Evolutionary conservation across 345 rosid genomes (phyloP).

Genomic region (Citrus cavaleriei): DNA sequence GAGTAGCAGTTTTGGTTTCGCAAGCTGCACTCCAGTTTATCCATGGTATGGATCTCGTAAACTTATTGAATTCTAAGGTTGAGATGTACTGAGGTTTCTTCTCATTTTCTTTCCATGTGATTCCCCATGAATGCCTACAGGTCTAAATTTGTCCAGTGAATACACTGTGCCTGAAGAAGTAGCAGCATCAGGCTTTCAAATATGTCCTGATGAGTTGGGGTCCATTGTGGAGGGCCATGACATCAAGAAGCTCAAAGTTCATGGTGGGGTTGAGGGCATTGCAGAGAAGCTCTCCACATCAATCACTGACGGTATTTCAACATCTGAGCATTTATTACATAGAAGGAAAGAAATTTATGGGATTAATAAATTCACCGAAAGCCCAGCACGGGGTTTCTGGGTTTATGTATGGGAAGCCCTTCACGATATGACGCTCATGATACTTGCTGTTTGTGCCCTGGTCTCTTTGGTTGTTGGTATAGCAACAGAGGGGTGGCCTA

Average conservation of each 20-base stretch:
- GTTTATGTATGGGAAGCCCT: conserved; percentile 71
- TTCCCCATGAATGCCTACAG: conserved; percentile 35
- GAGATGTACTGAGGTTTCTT: background rate
- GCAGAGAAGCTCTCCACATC: conserved; percentile 65
- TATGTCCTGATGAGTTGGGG: conserved; percentile 83
- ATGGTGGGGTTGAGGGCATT: conserved; percentile 69
- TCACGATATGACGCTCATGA: conserved; percentile 66
- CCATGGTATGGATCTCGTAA: conserved; percentile 44
- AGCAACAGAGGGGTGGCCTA: conserved; percentile 67
- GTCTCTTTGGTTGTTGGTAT: conserved; percentile 71
- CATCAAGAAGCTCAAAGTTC: conserved; percentile 63
- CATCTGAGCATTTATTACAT: conserved; percentile 40
- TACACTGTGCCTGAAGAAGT: conserved; percentile 75
- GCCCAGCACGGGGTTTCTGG: conserved; percentile 74
- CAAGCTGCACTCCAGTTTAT: conserved; percentile 93
- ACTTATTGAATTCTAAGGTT: background rate
- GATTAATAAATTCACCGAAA: conserved; percentile 76
- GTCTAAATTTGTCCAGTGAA: conserved; percentile 58
- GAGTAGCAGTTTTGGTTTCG: conserved; percentile 87
- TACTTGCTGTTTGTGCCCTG: conserved; percentile 55
- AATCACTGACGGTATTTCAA: conserved; percentile 48
- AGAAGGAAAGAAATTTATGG: conserved; percentile 64
- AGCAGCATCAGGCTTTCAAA: conserved; percentile 69
- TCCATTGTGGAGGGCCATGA: conserved; percentile 89
- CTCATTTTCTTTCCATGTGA: conserved; percentile 13